Percentiles rank a stretch among this genome's conserved stretches.
These are phyloP conservation scores for Ensete glaucum DNA, from an alignment of 176 grass and related monocot genomes.

Conservation along the genomic window DNA sequence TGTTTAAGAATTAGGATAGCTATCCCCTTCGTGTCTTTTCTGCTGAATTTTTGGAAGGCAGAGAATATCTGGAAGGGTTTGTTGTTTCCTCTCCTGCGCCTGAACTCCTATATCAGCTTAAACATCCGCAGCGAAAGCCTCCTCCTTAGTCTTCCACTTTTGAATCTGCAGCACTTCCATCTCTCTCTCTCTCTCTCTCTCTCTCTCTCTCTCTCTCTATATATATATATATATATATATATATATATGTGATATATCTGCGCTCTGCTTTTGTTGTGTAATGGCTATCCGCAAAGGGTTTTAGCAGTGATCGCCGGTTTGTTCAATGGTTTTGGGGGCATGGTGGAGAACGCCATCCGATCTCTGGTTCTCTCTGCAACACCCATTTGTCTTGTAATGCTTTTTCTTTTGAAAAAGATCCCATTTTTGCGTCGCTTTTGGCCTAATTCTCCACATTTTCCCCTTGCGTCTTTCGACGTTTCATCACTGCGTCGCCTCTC, in stretches of 20 bases:
- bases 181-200: constrained; percentile 4
- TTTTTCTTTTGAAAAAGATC: constrained; percentile 11
- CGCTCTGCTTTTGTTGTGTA: constrained; percentile 3
- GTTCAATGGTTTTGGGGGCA: neutral
- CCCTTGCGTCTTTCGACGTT: neutral
- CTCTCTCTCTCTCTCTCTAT: too few relatives aligned
- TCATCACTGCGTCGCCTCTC: neutral
- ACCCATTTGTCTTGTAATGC: constrained; percentile 37
- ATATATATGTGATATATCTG: neutral
- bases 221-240: too few relatives aligned
- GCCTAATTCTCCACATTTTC: neutral
- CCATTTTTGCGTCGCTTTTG: neutral
- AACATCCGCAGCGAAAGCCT: neutral
- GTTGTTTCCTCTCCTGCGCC: constrained; percentile 23
- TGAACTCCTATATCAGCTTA: constrained; percentile 17
- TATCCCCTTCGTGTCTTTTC: constrained; percentile 23
- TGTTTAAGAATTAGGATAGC: constrained; percentile 9
- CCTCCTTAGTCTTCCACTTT: constrained; percentile 6
- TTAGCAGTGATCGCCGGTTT: neutral
- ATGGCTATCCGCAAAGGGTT: constrained; percentile 5
- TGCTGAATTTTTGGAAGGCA: constrained; percentile 22
- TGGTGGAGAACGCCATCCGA: neutral
- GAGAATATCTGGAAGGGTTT: constrained; percentile 30
- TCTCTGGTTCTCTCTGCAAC: constrained; percentile 10
- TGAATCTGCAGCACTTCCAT: neutral